Evolutionary conservation across 139 green algal species (phyloP), one percentile per base, ranked within the genome.

Genomic region (Chlamydomonas eustigma): DNA sequence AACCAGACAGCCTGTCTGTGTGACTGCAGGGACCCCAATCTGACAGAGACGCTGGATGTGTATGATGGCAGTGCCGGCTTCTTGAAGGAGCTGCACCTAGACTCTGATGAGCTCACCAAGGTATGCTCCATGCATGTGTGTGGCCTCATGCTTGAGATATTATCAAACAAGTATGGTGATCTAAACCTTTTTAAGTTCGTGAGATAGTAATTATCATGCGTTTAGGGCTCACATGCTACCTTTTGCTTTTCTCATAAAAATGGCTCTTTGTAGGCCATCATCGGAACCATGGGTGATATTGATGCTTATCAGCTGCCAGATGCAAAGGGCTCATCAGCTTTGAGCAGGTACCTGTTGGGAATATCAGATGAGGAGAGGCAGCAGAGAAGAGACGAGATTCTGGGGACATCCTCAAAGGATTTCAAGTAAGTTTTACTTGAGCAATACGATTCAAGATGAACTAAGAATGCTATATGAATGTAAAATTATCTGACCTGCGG

Each of bases 351-450:
- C 83, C 77, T 99, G 76, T 88, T 99, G 28, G 86, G 85, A 25
- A 81, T 99, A 2, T 92, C 73, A 0, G 92, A 98, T 36, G 94
- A 97, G 82, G 93, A 99, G 90, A 83, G 96, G 2, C 96, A 99
- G 85, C 74, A 89, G 72, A 85, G 96, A 4, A 79, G 95, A 31
- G 92, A 97, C 44, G 78, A 98, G 87, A 91, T 98, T 37, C 82
- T 96, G 69, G 78, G 77, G 73, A 96, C 91, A 8, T 88, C 72
- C 2, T 35, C 86, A 37, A 86, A 87, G 64, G 94, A 97, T 86
- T 97, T 97, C 86, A 87, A 78, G 77, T 68, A 28, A 58, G 44
- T 28, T 58, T 58, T n/a, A n/a, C n/a, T n/a, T n/a, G n/a, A n/a
- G n/a, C n/a, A n/a, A n/a, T n/a, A n/a, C n/a, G n/a, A n/a, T n/a